phyloP scores from a whole-genome alignment of 352 stramenopile genomes.

The Globisporangium carolinianum region DNA sequence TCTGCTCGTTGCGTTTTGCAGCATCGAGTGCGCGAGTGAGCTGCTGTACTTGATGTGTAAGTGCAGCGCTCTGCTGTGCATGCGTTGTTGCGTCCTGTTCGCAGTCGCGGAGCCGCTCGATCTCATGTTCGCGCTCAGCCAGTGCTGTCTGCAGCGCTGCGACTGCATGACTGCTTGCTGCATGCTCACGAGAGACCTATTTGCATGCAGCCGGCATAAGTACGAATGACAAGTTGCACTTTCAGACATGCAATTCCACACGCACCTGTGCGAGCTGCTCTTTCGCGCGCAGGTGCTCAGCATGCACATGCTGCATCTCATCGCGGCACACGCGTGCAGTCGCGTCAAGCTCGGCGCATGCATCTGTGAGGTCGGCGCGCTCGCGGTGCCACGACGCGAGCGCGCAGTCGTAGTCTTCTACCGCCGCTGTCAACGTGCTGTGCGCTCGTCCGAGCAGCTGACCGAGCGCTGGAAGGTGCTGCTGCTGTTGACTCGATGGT shows the following conservation, averaged over 20 bases:
- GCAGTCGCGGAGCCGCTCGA: conserved; percentile 2
- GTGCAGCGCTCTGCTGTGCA: neutral
- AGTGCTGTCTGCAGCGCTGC: neutral
- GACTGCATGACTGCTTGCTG: conserved; percentile 5
- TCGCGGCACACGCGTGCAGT: conserved; percentile 23
- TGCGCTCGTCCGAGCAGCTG: conserved; percentile 6
- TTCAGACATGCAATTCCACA: neutral
- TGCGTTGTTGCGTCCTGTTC: conserved; percentile 1
- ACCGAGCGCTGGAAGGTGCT: conserved; percentile 1
- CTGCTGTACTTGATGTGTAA: neutral
- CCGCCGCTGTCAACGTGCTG: neutral
- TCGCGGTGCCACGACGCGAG: conserved; percentile 35
- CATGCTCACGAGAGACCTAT: neutral
- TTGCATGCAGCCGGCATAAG: neutral
- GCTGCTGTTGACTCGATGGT: no score
- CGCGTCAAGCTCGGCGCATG: conserved; percentile 24
- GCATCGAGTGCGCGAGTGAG: neutral
- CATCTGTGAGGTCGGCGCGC: conserved; percentile 20
- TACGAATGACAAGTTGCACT: neutral
- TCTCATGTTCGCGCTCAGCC: neutral
- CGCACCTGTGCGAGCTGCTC: conserved; percentile 3
- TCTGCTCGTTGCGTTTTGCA: neutral
- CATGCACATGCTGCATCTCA: conserved; percentile 32
- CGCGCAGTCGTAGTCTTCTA: conserved; percentile 8
- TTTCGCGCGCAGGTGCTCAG: neutral